Evolutionary conservation across 768 basidiomycete genomes (phyloP).

Genomic region (Lentinula sp.): DNA sequence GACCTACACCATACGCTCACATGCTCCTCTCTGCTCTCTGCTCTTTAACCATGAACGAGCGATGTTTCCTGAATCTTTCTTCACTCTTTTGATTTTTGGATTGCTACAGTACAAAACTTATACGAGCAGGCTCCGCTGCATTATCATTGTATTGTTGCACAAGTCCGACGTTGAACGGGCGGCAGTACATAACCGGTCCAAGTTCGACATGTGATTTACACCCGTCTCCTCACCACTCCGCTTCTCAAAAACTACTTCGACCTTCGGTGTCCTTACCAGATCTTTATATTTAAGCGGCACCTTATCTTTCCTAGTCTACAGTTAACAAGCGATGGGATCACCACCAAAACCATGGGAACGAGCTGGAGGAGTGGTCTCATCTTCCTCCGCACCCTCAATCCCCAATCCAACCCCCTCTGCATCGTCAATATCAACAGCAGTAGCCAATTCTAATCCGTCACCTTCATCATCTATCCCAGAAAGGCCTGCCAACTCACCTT

Average conservation of each 20-base stretch:
- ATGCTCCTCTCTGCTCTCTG: too few species aligned
- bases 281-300: too few species aligned
- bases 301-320: not conserved
- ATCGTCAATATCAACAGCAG: conserved; percentile 15
- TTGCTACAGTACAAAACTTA: too few species aligned
- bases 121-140: too few species aligned
- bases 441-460: conserved; percentile 10
- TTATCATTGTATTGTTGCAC: too few species aligned
- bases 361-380: conserved; percentile 30
- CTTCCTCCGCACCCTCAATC: conserved; percentile 22
- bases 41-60: too few species aligned
- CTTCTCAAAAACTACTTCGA: too few species aligned
- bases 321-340: conserved; percentile 51
- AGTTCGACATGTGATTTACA: not conserved
- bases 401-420: conserved; percentile 19
- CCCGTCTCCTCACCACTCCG: not conserved
- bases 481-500: conserved; percentile 49
- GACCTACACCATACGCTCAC: too few species aligned
- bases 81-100: too few species aligned
- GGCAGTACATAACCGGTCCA: not conserved
- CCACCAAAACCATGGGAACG: conserved; percentile 92
- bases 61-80: too few species aligned
- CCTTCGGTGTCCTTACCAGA: too few species aligned
- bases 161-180: too few species aligned
- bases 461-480: conserved; percentile 48